phyloP scores from a whole-genome alignment of 1,284 basidiomycete species.

The Agaricales sp. region DNA sequence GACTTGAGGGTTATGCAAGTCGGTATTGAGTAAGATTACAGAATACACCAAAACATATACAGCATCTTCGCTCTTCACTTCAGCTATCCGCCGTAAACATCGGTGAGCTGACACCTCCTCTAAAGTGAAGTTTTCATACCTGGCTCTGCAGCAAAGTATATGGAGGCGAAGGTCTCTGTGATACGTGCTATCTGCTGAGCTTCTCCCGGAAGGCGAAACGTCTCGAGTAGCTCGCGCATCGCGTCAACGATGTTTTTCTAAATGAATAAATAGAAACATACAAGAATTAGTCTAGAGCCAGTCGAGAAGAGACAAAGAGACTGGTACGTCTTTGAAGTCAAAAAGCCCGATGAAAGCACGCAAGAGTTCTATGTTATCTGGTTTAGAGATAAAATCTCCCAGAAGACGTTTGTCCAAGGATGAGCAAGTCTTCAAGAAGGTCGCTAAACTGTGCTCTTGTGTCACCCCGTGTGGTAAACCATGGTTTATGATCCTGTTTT shows the following conservation, averaged over 20 bases:
- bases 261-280: slow-evolving; percentile 8
- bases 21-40: slow-evolving; percentile 98
- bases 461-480: slow-evolving; percentile 48
- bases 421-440: slow-evolving; percentile 80
- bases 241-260: slow-evolving; percentile 94
- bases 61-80: slow-evolving; percentile 87
- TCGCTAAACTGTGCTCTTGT: slow-evolving; percentile 59
- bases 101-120: slow-evolving; percentile 2
- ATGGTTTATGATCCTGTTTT: slow-evolving; percentile 75
- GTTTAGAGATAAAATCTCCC: slow-evolving; percentile 89
- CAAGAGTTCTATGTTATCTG: slow-evolving; percentile 80
- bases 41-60: slow-evolving; percentile 94
- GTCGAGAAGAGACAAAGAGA: not conserved
- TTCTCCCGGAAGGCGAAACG: slow-evolving; percentile 94
- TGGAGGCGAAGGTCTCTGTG: slow-evolving; percentile 89
- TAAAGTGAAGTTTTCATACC: slow-evolving; percentile 31
- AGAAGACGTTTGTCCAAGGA: slow-evolving; percentile 89
- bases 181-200: slow-evolving; percentile 91
- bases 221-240: slow-evolving; percentile 88
- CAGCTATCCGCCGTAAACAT: slow-evolving; percentile 34
- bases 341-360: slow-evolving; percentile 86
- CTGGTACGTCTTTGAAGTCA: slow-evolving; percentile 80
- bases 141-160: slow-evolving; percentile 81
- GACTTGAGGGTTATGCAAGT: slow-evolving; percentile 95
- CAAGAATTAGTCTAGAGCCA: not conserved